Evolutionary conservation across 257 asterid genomes (phyloP), one percentile per base, ranked within the genome.

Genomic region (Ilex asprella): DNA sequence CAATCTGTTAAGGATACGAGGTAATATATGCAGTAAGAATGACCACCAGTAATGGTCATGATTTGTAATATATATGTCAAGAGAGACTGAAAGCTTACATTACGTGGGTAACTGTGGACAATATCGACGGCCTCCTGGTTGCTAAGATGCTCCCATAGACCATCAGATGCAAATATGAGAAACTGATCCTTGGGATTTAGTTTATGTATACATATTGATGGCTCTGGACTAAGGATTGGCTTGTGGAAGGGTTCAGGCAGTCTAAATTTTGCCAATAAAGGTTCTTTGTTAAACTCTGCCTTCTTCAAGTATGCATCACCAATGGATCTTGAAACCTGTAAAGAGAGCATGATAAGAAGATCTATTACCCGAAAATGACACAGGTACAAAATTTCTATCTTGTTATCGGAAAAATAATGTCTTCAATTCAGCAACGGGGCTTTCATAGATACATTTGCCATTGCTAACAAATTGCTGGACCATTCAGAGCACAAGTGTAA

Each of bases 61-160:
- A 35, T 8, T 35, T 35, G 5, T 35, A 35, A 35, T 35, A 35
- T 2, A 35, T 3, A 35, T 35, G 41, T 35, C 8, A 35, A 35
- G 41, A 35, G 41, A 35, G 41, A 35, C 5, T 35, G 8, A 35
- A 35, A 53, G 64, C 91, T 70, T 70, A 91, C 98, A 27, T 69
- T 55, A 16, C 90, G 95, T 0, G 93, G 85, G 67, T 74, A 75
- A 73, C 70, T 81, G 76, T 70, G 68, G 58, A 89, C 97, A 14
- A 89, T 82, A 63, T 93, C 91, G 12, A 85, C 97, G 1, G 96
- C 97, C 73, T 93, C 99, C 58, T 93, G 89, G 79, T 89, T 93
- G 82, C 82, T 81, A 21, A 93, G 92, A 55, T 93, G 97, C 82
- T 93, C 99, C 99, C 99, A 93, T 70, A 93, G 76, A 62, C 99